Base-by-base conservation (phyloP, 306 rosid genomes). In the Oemleria cerasiformis region DNA sequence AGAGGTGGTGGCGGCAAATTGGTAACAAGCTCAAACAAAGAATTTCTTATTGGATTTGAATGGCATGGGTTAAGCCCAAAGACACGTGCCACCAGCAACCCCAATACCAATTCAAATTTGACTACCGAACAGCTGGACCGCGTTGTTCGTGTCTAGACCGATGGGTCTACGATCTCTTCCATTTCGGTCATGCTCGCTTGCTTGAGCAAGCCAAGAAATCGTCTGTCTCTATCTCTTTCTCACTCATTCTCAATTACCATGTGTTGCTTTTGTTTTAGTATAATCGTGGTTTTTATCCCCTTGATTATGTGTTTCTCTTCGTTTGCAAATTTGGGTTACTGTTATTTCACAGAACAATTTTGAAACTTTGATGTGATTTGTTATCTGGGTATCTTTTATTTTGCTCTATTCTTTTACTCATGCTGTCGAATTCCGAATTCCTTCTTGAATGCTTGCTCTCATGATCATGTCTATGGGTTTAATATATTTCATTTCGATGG, bases 101-200 rank as follows among this genome's bases (percentile, higher is more conserved):
- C 21, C 50, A 48, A 25, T 68, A 38, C 73, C 43, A 20, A 50
- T 65, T 77, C 66, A 36, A 73, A 72, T 74, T 77, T 79, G 54
- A 70, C n/a, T n/a, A 43, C 78, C 30, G 82, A 77, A 63, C 80
- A 66, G 69, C 58, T 79, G 43, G 97, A 84, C 48, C 96, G 90
- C 25, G 97, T 85, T 9, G 81, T 86, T 70, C 88, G 97, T 2
- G 97, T 94, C 49, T 94, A 94, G 67, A 97, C 97, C 44, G 98
- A 94, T 81, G 98, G 98, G 83, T 94, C 96, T 94, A 94, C 88
- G 97, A 94, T 85, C 97, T 94, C 86, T 94, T 91, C 81, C 98
- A 94, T 78, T 94, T 89, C 63, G 98, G 98, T 56, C 98, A 94
- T 41, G 98, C 98, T 73, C 86, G 98, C 49, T 94, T 97, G 45